phyloP scores from a whole-genome alignment of 2,329 filamentous ascomycete species.

The Colletotrichum melonis region DNA sequence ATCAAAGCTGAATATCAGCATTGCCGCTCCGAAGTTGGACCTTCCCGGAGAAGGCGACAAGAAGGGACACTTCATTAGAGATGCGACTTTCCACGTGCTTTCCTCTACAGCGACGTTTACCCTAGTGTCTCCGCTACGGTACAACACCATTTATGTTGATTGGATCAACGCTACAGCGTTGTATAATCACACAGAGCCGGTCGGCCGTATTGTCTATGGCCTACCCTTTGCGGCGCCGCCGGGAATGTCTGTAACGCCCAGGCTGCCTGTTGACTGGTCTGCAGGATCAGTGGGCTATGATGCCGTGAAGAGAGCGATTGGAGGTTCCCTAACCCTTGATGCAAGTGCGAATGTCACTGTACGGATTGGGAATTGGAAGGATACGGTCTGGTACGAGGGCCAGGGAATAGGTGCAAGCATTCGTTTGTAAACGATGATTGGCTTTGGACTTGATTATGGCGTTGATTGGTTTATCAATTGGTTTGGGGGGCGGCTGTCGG shows the following conservation, averaged over 20 bases:
- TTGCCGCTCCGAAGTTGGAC: conserved; percentile 76
- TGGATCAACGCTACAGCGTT: conserved; percentile 85
- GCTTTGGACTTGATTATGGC: conserved; percentile 18
- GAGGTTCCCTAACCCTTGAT: conserved; percentile 82
- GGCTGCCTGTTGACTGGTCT: conserved; percentile 85
- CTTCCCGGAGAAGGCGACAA: conserved; percentile 63
- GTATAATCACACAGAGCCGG: conserved; percentile 82
- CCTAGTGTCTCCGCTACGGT: conserved; percentile 80
- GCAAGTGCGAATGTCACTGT: conserved; percentile 82
- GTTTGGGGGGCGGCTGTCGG: background rate
- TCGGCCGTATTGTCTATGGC: conserved; percentile 82
- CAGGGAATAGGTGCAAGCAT: conserved; percentile 77
- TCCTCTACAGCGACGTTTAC: conserved; percentile 89
- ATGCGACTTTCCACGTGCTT: conserved; percentile 87
- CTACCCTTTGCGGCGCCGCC: conserved; percentile 82
- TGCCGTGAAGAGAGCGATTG: conserved; percentile 81
- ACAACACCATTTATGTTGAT: conserved; percentile 81
- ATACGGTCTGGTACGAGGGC: conserved; percentile 77
- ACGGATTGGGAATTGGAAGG: conserved; percentile 78
- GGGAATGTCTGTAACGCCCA: conserved; percentile 77
- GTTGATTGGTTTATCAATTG: conserved; percentile 2
- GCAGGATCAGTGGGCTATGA: conserved; percentile 84
- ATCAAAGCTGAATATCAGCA: conserved; percentile 75
- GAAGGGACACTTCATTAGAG: conserved; percentile 79
- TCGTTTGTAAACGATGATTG: conserved; percentile 52